A percentile compares a stretch with the other conserved stretches of the same genome.
Conservation (phyloP, 2,329 filamentous ascomycete species). For the Aschersonia sp. region DNA sequence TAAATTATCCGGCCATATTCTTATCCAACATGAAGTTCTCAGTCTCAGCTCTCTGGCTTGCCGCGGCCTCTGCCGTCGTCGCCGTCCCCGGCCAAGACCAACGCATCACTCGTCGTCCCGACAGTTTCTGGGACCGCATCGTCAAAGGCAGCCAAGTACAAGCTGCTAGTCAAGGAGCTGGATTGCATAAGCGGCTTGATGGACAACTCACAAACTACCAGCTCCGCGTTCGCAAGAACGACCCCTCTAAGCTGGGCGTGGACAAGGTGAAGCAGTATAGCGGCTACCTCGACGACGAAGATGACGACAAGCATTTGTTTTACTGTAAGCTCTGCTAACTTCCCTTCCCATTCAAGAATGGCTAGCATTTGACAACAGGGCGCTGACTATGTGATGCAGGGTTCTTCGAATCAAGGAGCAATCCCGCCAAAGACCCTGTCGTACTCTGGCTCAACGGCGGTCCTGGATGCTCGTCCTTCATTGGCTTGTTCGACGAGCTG, state of each 20-base stretch:
- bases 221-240: slow-evolving; percentile 77
- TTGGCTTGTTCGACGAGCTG: slow-evolving; percentile 47
- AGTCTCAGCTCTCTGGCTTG: neutral
- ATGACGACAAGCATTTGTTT: slow-evolving; percentile 93
- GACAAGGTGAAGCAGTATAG: slow-evolving; percentile 96
- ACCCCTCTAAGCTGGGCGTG: slow-evolving; percentile 69
- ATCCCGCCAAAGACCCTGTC: slow-evolving; percentile 23
- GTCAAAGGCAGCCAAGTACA: slow-evolving; percentile 76
- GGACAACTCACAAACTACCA: slow-evolving; percentile 77
- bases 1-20: neutral
- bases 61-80: neutral
- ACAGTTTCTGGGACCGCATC: slow-evolving; percentile 79
- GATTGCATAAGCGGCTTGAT: slow-evolving; percentile 46
- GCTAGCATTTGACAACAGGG: neutral
- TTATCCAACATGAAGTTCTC: neutral
- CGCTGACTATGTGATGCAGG: slow-evolving; percentile 40
- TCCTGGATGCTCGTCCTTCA: slow-evolving; percentile 18
- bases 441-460: slow-evolving; percentile 39
- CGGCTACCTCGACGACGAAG: slow-evolving; percentile 90
- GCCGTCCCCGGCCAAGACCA: neutral
- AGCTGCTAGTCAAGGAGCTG: slow-evolving; percentile 27
- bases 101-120: slow-evolving; percentile 42
- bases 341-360: neutral
- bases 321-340: slow-evolving; percentile 57
- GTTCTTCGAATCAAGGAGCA: slow-evolving; percentile 31